Evolutionary conservation across 345 rosid species (phyloP).

Genomic region (Clausena lansium): DNA sequence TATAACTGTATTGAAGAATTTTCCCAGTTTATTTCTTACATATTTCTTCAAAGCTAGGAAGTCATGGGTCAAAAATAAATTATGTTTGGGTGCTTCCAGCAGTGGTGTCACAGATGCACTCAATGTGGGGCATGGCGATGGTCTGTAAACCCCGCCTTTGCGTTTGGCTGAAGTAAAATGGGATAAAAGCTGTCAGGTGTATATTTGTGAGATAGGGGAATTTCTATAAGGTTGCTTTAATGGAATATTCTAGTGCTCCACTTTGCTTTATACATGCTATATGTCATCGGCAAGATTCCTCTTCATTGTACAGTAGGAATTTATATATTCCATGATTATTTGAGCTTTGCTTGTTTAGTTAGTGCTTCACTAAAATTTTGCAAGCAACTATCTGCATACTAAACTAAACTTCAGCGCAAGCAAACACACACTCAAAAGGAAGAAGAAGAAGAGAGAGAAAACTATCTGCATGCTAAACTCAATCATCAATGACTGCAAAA

Average conservation of each 20-base stretch:
- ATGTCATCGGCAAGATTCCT: not conserved
- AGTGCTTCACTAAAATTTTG: not conserved
- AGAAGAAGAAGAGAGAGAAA: not conserved
- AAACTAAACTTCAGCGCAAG: not conserved
- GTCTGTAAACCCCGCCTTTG: not conserved
- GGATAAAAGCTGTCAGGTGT: not conserved
- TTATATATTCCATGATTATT: not conserved
- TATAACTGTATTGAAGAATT: not conserved
- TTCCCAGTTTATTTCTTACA: not conserved
- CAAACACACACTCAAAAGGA: not conserved
- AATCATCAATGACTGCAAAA: not conserved
- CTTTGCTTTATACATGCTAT: not conserved
- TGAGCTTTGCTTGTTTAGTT: not conserved
- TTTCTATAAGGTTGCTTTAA: not conserved
- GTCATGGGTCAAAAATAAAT: not conserved
- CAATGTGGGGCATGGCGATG: not conserved
- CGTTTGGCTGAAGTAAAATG: not conserved
- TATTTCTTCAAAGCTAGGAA: not conserved
- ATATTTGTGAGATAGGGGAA: not conserved
- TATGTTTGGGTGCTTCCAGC: not conserved
- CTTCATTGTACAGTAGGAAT: not conserved
- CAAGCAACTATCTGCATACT: not conserved
- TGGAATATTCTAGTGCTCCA: not conserved
- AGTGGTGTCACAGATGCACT: too few species aligned
- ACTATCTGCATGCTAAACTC: not conserved